phyloP scores from a whole-genome alignment of 2,329 filamentous ascomycete species.

The Curvularia spicifera region DNA sequence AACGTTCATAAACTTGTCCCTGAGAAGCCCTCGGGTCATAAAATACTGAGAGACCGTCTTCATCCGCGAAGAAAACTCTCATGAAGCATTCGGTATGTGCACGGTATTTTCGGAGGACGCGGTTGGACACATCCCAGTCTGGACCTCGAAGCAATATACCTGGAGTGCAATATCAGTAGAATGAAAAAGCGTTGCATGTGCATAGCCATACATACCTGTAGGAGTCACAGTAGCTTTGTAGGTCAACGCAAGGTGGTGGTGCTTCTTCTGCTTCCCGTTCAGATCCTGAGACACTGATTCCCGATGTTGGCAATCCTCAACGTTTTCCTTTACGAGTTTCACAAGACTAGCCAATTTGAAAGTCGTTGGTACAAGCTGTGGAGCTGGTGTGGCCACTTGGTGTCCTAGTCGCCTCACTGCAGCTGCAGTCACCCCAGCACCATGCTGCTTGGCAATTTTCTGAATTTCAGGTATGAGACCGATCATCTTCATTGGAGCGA shows the following conservation, averaged over 20 bases:
- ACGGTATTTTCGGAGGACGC: conserved; percentile 38
- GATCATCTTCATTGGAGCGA: conserved; percentile 25
- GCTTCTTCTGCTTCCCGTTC: conserved; percentile 58
- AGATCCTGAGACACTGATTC: conserved; percentile 64
- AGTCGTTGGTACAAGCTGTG: conserved; percentile 15
- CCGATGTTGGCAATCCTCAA: conserved; percentile 23
- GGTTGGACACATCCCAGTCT: conserved; percentile 63
- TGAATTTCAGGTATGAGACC: conserved; percentile 30
- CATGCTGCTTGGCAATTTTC: conserved; percentile 46
- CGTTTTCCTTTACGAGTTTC: conserved; percentile 17
- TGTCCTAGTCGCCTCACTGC: conserved; percentile 72
- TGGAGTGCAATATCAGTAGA: conserved; percentile 2
- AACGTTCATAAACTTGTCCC: conserved; percentile 52
- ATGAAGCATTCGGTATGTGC: conserved; percentile 38
- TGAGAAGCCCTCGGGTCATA: conserved; percentile 57
- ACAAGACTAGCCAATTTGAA: conserved; percentile 17
- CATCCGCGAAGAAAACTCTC: conserved; percentile 75
- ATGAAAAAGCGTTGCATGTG: neutral
- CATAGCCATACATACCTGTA: conserved; percentile 32
- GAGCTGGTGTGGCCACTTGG: conserved; percentile 41
- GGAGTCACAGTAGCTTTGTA: conserved; percentile 61
- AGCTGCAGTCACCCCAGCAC: conserved; percentile 67
- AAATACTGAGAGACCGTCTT: conserved; percentile 69
- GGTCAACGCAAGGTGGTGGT: conserved; percentile 53
- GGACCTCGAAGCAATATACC: conserved; percentile 54